Percentiles rank a stretch among this genome's conserved stretches.
These are phyloP conservation scores for Lindgomyces ingoldianus DNA, from an alignment of 495 filamentous ascomycete species.

Conservation along the genomic window DNA sequence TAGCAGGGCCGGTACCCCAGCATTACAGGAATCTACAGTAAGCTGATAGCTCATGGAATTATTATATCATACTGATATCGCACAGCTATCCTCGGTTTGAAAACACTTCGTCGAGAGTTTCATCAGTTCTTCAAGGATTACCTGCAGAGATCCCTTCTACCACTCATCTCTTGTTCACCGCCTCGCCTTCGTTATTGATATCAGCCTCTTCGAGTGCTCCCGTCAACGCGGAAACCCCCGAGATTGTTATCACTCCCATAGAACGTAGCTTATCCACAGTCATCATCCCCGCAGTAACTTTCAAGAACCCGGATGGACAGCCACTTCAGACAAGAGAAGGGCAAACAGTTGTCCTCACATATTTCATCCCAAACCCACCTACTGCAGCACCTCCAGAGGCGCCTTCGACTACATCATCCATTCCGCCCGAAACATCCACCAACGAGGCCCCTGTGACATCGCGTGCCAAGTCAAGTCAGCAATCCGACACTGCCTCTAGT, in stretches of 20 bases:
- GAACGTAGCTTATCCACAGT: slow-evolving; percentile 7
- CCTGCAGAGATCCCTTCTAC: background rate
- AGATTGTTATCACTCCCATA: slow-evolving; percentile 21
- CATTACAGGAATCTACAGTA: slow-evolving; percentile 27
- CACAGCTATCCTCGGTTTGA: slow-evolving; percentile 19
- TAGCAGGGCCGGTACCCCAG: slow-evolving; percentile 35
- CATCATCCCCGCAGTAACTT: slow-evolving; percentile 20
- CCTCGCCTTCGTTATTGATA: background rate
- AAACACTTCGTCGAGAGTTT: slow-evolving; percentile 23
- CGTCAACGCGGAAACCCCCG: slow-evolving; percentile 13
- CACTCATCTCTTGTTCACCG: background rate
- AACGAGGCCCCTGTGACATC: background rate
- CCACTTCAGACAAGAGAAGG: slow-evolving; percentile 13
- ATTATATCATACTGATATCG: background rate
- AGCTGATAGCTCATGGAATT: background rate
- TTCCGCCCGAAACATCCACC: background rate
- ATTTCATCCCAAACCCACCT: slow-evolving; percentile 15
- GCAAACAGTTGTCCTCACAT: slow-evolving; percentile 11
- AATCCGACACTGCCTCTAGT: background rate
- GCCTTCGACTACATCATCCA: slow-evolving; percentile 8
- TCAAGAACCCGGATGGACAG: slow-evolving; percentile 14
- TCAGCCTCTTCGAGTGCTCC: slow-evolving; percentile 1
- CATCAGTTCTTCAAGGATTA: background rate
- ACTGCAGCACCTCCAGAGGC: background rate
- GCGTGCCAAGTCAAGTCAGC: background rate